Base-by-base conservation (phyloP, 805 yeast species). In the Metschnikowia gelsemii region DNA sequence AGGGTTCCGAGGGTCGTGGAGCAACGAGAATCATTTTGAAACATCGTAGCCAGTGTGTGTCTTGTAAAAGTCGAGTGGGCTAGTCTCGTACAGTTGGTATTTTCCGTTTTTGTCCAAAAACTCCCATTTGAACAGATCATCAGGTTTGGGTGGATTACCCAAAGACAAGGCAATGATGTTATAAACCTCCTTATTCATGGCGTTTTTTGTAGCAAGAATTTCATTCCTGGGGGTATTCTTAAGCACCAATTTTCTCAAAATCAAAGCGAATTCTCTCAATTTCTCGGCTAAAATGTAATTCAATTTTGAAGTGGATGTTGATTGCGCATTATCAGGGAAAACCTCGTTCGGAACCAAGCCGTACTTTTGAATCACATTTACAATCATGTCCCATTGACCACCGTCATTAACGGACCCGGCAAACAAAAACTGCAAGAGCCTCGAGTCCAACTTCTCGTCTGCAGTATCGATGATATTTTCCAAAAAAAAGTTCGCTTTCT, bases 371-470 rank as follows among this genome's bases (percentile, higher is more conserved):
- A 87, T 76, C 43, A 88, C 60, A 62, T 87, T 85, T 35, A 82
- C 71, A 59, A 86, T 78, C 93, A 87, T 84, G 50, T 84, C 82
- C 73, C 84, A 87, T 63, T 87, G 96, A 39, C 96, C 96, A 52
- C 96, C 96, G 57, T 88, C 96, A 44, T 75, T 61, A 32, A 81
- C 79, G 18, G 96, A 95, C 40, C 78, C 82, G 4, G 66, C 52
- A 40, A 87, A 67, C 34, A 87, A 63, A 51, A 75, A 77, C 62
- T 82, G 86, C 36, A 87, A 78, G 42, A 85, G 64, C 49, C 95
- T 74, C 1, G 89, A 80, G 48, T 80, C 89, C 38, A 82, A 75
- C 32, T 73, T 80, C 58, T 82, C 81, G 26, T 77, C 70, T 24
- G 76, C 73, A 19, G 95, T 84, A 52, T 83, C 84, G 44, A 82